These are phyloP conservation scores for Aureobasidium musti DNA, from an alignment of 2,329 filamentous ascomycete species.

Conservation along the genomic window DNA sequence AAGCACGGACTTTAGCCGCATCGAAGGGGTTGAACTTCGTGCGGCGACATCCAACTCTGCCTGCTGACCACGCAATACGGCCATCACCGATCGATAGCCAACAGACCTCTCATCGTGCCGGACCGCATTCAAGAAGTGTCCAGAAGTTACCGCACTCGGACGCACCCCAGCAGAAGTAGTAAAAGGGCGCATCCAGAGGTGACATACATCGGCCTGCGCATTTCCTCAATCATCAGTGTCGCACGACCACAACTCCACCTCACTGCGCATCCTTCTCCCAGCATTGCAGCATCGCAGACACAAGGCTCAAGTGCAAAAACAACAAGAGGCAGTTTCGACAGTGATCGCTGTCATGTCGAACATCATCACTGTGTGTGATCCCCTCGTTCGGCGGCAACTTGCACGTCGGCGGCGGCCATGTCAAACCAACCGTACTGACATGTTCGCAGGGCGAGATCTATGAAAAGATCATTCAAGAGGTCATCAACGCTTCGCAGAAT, in stretches of 20 bases:
- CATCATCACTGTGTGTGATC: slow-evolving; percentile 31
- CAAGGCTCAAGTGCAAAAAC: neutral
- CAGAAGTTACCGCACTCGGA: slow-evolving; percentile 1
- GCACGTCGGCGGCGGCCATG: neutral
- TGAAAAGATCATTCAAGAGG: slow-evolving; percentile 82
- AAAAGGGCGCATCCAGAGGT: neutral
- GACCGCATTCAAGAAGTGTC: neutral
- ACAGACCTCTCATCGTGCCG: slow-evolving; percentile 9
- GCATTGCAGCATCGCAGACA: neutral
- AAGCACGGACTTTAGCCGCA: slow-evolving; percentile 14
- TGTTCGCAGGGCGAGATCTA: slow-evolving; percentile 70
- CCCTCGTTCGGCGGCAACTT: neutral
- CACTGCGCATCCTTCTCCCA: neutral
- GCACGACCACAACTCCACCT: neutral
- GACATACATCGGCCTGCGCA: slow-evolving; percentile 12
- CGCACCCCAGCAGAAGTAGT: slow-evolving; percentile 2
- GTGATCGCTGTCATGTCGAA: slow-evolving; percentile 32
- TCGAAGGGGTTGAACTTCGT: slow-evolving; percentile 26
- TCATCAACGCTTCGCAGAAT: slow-evolving; percentile 66
- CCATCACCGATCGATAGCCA: slow-evolving; percentile 20
- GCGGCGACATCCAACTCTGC: slow-evolving; percentile 22
- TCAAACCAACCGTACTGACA: slow-evolving; percentile 1
- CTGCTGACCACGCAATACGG: slow-evolving; percentile 28
- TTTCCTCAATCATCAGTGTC: slow-evolving; percentile 3
- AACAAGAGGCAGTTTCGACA: neutral